phyloP scores from a whole-genome alignment of 1,139 yeast species.

The Lizanozyma gosingica region DNA sequence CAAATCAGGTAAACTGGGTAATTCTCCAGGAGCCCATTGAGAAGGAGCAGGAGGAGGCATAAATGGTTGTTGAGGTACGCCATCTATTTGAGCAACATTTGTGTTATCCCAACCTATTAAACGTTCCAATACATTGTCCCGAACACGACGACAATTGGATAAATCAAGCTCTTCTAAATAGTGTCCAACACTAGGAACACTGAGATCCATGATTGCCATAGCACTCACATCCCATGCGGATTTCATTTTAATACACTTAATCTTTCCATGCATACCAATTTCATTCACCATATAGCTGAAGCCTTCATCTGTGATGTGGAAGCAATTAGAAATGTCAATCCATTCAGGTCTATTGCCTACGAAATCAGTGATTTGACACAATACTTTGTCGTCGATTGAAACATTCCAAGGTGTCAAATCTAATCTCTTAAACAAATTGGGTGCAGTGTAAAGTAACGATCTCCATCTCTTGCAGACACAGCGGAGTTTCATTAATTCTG shows the following conservation, averaged over 20 bases:
- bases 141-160: slow-evolving; percentile 64
- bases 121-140: slow-evolving; percentile 62
- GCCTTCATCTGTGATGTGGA: slow-evolving; percentile 69
- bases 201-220: slow-evolving; percentile 71
- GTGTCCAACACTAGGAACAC: slow-evolving; percentile 57
- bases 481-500: slow-evolving; percentile 49
- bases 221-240: slow-evolving; percentile 75
- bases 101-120: slow-evolving; percentile 45
- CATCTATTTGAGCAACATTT: neutral
- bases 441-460: slow-evolving; percentile 51
- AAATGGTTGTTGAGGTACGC: slow-evolving; percentile 5
- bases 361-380: slow-evolving; percentile 54
- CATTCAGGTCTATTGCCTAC: slow-evolving; percentile 58
- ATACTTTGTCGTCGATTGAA: slow-evolving; percentile 45
- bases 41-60: slow-evolving; percentile 7
- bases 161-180: slow-evolving; percentile 52
- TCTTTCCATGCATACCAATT: slow-evolving; percentile 56
- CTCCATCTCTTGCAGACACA: slow-evolving; percentile 58
- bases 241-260: slow-evolving; percentile 48
- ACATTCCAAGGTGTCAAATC: slow-evolving; percentile 58
- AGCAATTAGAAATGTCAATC: slow-evolving; percentile 63
- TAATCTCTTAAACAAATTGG: slow-evolving; percentile 38
- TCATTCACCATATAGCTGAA: slow-evolving; percentile 63
- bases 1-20: slow-evolving; percentile 6
- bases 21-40: slow-evolving; percentile 3